Conservation (phyloP, 225 moss, liverwort and hornwort genomes). For the Straminergon stramineum region DNA sequence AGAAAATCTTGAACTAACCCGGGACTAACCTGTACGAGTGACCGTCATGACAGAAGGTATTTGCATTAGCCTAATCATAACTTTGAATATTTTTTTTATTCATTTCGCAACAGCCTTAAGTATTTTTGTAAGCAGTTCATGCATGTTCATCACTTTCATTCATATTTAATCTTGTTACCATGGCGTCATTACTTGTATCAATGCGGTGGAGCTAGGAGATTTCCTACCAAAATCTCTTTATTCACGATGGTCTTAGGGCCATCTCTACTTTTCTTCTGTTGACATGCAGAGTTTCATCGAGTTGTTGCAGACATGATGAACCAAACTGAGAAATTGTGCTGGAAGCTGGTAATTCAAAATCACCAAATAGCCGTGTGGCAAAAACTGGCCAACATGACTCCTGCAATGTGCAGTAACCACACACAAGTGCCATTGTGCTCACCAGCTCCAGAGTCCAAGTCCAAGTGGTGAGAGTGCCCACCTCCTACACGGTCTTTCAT, state of each 20-base stretch:
- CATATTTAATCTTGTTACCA: background rate
- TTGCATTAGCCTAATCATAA: background rate
- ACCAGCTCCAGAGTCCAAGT: background rate
- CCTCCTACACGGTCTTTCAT: background rate
- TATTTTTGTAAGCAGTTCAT: background rate
- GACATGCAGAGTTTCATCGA: background rate
- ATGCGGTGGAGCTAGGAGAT: background rate
- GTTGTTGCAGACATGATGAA: conserved; percentile 29
- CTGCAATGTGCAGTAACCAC: background rate
- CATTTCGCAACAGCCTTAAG: background rate
- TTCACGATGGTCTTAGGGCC: background rate
- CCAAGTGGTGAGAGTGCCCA: conserved; percentile 17
- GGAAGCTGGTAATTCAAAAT: conserved; percentile 19
- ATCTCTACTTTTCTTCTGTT: background rate
- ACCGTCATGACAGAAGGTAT: background rate
- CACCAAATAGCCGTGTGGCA: conserved; percentile 28
- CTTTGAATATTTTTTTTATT: background rate
- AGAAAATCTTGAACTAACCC: background rate
- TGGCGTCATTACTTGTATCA: background rate
- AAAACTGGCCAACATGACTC: conserved; percentile 17
- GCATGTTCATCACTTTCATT: background rate
- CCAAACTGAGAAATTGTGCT: conserved; percentile 29
- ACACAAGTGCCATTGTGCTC: conserved; percentile 22
- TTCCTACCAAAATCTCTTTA: background rate
- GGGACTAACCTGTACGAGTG: background rate